A percentile compares a stretch with the other conserved stretches of the same genome.
Evolutionary conservation across 129 eudicot species (phyloP).

Genomic region (Centella asiatica): DNA sequence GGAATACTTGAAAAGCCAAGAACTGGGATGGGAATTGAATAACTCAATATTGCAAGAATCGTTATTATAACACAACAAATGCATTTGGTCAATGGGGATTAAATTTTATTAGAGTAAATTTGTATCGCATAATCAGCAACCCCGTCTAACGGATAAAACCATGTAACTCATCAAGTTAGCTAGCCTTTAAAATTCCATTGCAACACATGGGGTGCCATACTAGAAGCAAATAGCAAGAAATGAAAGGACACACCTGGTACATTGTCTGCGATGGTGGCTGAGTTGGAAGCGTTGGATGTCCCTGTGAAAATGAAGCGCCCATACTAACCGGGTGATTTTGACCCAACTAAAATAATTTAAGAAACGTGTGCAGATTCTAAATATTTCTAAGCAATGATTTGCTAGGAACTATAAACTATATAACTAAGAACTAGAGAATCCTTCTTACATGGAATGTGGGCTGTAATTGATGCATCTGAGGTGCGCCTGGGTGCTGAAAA

Average conservation of each 20-base stretch:
- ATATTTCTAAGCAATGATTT: background rate
- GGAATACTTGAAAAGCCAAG: too few relatives aligned
- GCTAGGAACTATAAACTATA: background rate
- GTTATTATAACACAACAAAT: too few relatives aligned
- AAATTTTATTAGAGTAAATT: too few relatives aligned
- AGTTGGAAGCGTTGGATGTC: slow-evolving; percentile 2
- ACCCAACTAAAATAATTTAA: background rate
- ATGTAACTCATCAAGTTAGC: background rate
- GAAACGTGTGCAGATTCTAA: too few relatives aligned
- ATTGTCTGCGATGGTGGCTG: background rate
- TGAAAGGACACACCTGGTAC: background rate
- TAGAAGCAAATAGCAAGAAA: background rate
- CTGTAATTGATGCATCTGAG: slow-evolving; percentile 73
- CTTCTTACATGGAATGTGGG: slow-evolving; percentile 60
- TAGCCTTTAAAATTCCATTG: background rate
- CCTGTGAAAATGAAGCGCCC: slow-evolving; percentile 1
- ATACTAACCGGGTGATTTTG: background rate
- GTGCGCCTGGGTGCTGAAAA: slow-evolving; percentile 62
- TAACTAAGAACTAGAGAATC: background rate
- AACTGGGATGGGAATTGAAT: too few relatives aligned
- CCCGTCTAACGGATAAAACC: too few relatives aligned
- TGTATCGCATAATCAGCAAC: too few relatives aligned
- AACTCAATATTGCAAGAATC: too few relatives aligned
- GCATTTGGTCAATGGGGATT: too few relatives aligned
- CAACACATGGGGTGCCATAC: background rate